Percentiles rank a stretch among this genome's conserved stretches.
Evolutionary conservation across 805 yeast genomes (phyloP).

Genomic region (Zygosaccharomyces lentus): DNA sequence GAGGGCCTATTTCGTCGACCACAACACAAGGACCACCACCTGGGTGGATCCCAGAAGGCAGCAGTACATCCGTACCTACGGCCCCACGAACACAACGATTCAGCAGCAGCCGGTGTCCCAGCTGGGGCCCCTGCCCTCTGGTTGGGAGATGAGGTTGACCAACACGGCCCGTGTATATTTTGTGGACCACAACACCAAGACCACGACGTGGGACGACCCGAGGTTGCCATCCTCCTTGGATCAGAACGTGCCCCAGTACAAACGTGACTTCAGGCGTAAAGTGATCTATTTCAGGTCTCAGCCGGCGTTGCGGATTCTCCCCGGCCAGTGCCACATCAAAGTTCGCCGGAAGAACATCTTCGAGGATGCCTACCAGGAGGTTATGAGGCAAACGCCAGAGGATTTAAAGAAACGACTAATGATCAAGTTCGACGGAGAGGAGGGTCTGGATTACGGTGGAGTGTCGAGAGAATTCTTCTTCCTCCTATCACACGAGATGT

Average conservation of each 20-base stretch:
- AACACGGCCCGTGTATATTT: constrained; percentile 98
- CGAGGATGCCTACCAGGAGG: constrained; percentile 96
- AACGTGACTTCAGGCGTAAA: constrained; percentile 97
- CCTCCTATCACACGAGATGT: constrained; percentile 95
- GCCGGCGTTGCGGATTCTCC: constrained; percentile 93
- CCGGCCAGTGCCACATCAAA: constrained; percentile 98
- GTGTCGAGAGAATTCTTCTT: constrained; percentile 98
- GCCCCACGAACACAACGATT: constrained; percentile 77
- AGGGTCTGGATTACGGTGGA: constrained; percentile 99
- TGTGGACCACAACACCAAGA: constrained; percentile 98
- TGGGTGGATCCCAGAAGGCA: constrained; percentile 99
- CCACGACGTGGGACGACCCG: constrained; percentile 99
- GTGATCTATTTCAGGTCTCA: constrained; percentile 96
- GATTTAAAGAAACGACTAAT: constrained; percentile 94
- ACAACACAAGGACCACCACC: constrained; percentile 98
- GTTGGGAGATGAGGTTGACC: constrained; percentile 99
- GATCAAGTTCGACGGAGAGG: constrained; percentile 99
- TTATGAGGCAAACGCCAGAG: constrained; percentile 98
- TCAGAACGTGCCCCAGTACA: constrained; percentile 98
- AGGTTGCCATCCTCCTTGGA: constrained; percentile 95
- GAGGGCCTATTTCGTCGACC: constrained; percentile 96
- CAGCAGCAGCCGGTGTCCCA: constrained; percentile 98
- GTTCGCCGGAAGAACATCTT: constrained; percentile 94
- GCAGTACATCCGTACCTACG: constrained; percentile 94
- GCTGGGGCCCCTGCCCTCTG: constrained; percentile 95